Percentiles rank a stretch among this genome's conserved stretches.
phyloP scores from a whole-genome alignment of 23 red algal species.

The Gracilaria caudata region DNA sequence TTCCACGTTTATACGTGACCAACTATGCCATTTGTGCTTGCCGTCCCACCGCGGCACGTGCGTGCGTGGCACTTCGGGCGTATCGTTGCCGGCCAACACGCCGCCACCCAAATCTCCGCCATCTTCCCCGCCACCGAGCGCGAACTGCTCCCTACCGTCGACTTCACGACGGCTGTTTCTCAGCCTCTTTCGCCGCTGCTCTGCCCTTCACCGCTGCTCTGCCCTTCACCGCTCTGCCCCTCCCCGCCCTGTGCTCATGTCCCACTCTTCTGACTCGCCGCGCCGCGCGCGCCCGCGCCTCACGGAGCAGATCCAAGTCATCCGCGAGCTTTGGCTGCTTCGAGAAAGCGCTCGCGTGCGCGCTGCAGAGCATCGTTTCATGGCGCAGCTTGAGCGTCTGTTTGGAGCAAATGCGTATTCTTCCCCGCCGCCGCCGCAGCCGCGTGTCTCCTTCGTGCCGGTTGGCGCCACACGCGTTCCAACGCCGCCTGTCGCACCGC shows the following conservation, averaged over 20 bases:
- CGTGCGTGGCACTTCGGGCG: background rate
- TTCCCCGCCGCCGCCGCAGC: slow-evolving; percentile 23
- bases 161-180: background rate
- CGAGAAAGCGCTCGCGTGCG: slow-evolving; percentile 77
- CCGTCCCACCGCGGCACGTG: background rate
- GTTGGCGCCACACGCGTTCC: background rate
- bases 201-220: background rate
- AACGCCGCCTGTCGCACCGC: slow-evolving; percentile 42
- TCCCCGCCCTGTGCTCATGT: background rate
- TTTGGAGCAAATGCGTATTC: slow-evolving; percentile 21
- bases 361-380: slow-evolving; percentile 68
- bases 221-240: background rate
- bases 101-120: background rate
- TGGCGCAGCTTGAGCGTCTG: slow-evolving; percentile 48
- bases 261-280: slow-evolving; percentile 9
- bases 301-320: slow-evolving; percentile 68
- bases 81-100: background rate
- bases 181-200: background rate
- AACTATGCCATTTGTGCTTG: background rate
- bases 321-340: slow-evolving; percentile 87
- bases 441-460: background rate
- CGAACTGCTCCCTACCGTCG: background rate
- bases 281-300: slow-evolving; percentile 47
- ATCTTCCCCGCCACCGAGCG: background rate
- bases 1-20: background rate